Conservation (phyloP, 75 land plant species). For the Pseudotsuga menziesii region DNA sequence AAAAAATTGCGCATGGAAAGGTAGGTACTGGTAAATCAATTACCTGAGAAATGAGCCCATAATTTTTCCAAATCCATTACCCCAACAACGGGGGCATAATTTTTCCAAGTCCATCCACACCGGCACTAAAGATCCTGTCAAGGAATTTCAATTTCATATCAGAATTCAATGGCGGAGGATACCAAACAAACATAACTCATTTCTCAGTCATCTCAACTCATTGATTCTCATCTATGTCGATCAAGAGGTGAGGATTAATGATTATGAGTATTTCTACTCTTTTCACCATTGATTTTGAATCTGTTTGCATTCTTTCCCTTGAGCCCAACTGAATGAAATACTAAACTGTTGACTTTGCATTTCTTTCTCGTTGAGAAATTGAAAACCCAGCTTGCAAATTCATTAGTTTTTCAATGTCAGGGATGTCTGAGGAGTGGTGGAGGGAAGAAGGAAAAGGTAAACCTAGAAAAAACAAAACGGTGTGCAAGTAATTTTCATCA, state of each 20-base stretch:
- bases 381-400: constrained; percentile 19
- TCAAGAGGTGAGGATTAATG: neutral
- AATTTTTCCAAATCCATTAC: too few relatives aligned
- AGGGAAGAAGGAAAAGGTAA: constrained; percentile 35
- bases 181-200: neutral
- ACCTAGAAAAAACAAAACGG: constrained; percentile 45
- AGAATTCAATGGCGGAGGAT: neutral
- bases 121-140: too few relatives aligned
- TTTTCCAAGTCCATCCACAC: too few relatives aligned
- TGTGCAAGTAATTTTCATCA: constrained; percentile 10
- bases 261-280: neutral
- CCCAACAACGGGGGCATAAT: too few relatives aligned
- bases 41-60: too few relatives aligned
- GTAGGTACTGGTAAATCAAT: too few relatives aligned
- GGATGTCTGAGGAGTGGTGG: constrained; percentile 37
- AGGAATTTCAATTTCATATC: neutral
- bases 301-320: neutral
- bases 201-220: neutral
- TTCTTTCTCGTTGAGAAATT: constrained; percentile 25
- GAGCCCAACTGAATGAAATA: neutral
- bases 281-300: neutral
- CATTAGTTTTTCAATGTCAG: constrained; percentile 41
- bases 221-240: neutral
- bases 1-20: too few relatives aligned
- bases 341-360: too few relatives aligned